phyloP scores from a whole-genome alignment of 345 rosid genomes.

The Citrus australasica region DNA sequence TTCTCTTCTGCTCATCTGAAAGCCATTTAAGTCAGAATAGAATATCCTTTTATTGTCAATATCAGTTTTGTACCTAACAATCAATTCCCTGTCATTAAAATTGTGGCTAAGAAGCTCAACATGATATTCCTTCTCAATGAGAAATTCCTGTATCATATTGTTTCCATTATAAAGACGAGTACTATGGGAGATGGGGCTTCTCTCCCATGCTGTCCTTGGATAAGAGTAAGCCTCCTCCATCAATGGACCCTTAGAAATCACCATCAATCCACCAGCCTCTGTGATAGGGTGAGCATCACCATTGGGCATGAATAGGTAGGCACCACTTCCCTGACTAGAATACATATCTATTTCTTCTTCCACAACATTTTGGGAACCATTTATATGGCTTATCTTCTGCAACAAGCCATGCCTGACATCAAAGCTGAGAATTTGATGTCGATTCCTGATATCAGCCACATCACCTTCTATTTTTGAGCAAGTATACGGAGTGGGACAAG shows the following conservation, averaged over 20 bases:
- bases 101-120: conserved; percentile 73
- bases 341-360: conserved; percentile 81
- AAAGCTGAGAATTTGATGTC: conserved; percentile 69
- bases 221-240: conserved; percentile 84
- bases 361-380: conserved; percentile 48
- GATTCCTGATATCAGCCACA: conserved; percentile 55
- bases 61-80: conserved; percentile 80
- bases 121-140: conserved; percentile 88
- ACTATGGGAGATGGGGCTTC: conserved; percentile 69
- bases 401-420: conserved; percentile 62
- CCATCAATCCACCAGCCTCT: conserved; percentile 54
- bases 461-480: conserved; percentile 66
- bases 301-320: conserved; percentile 79
- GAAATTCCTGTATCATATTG: conserved; percentile 48
- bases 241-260: conserved; percentile 68
- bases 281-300: conserved; percentile 75
- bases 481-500: conserved; percentile 72
- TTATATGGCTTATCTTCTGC: conserved; percentile 47
- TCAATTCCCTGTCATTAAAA: conserved; percentile 77
- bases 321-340: conserved; percentile 77
- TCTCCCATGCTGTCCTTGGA: conserved; percentile 71
- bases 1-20: conserved; percentile 98
- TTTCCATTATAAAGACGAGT: conserved; percentile 74
- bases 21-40: conserved; percentile 93
- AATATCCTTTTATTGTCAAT: conserved; percentile 60